Conservation (phyloP, 2,329 filamentous ascomycete genomes). For the Neopestalotiopsis clavispora region DNA sequence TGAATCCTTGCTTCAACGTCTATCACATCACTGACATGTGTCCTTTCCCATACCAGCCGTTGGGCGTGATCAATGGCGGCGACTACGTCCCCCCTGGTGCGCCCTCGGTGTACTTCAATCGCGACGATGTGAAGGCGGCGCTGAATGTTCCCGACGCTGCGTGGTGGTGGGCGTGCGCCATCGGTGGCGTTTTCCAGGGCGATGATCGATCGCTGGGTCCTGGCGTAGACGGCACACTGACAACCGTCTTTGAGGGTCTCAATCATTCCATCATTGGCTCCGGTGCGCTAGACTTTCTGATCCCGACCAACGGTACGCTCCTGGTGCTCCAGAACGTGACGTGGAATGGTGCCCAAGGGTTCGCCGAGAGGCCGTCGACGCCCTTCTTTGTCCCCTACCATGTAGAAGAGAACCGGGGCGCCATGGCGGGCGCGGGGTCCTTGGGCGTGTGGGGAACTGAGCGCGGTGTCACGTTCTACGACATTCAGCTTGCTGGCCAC, state of each 20-base stretch:
- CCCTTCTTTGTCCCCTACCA: slow-evolving; percentile 4
- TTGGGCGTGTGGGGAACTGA: slow-evolving; percentile 3
- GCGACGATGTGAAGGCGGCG: not conserved
- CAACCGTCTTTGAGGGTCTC: slow-evolving; percentile 25
- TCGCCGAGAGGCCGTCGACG: not conserved
- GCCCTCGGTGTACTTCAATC: not conserved
- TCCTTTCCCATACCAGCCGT: not conserved
- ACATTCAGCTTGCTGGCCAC: slow-evolving; percentile 4
- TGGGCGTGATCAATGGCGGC: not conserved
- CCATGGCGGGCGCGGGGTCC: not conserved
- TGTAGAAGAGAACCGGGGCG: not conserved
- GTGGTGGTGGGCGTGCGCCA: not conserved
- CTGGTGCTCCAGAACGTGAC: slow-evolving; percentile 2
- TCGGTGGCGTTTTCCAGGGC: slow-evolving; percentile 56
- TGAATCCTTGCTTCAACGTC: slow-evolving; percentile 7
- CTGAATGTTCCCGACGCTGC: not conserved
- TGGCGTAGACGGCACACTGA: slow-evolving; percentile 43
- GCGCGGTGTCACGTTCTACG: slow-evolving; percentile 5
- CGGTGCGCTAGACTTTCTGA: not conserved
- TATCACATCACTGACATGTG: slow-evolving; percentile 10
- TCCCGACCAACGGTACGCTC: not conserved
- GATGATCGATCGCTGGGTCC: slow-evolving; percentile 62
- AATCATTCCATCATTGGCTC: not conserved
- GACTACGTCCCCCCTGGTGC: not conserved
- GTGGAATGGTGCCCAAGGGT: not conserved